A percentile compares a stretch with the other conserved stretches of the same genome.
Conservation (phyloP, 2,329 filamentous ascomycete genomes). For the Colletotrichum agaves region DNA sequence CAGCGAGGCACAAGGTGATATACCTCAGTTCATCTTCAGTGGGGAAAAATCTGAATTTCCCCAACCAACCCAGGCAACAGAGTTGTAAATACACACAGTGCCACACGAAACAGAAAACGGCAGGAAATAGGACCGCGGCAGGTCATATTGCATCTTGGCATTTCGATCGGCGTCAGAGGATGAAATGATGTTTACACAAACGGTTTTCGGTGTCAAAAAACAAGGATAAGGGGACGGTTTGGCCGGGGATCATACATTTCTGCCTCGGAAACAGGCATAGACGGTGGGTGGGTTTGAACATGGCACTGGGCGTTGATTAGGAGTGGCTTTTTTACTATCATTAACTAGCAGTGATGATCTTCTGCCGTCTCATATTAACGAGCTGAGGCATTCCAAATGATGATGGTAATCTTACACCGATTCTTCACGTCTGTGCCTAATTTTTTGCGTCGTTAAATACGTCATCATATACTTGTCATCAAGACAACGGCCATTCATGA, state of each 20-base stretch:
- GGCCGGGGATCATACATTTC: neutral
- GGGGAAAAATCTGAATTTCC: neutral
- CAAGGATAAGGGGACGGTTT: neutral
- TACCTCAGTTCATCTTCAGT: neutral
- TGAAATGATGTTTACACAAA: neutral
- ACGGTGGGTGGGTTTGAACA: neutral
- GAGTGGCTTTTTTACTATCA: neutral
- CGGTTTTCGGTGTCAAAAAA: neutral
- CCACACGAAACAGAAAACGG: neutral
- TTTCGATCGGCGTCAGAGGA: slow-evolving; percentile 32
- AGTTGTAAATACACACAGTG: slow-evolving; percentile 15
- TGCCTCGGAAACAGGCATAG: slow-evolving; percentile 10
- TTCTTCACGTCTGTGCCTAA: neutral
- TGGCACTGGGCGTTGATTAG: slow-evolving; percentile 11
- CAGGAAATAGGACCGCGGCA: slow-evolving; percentile 1
- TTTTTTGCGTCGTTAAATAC: too few species aligned
- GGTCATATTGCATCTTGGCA: slow-evolving; percentile 39
- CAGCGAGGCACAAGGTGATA: slow-evolving; percentile 17
- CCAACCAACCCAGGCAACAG: neutral
- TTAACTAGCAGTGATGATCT: slow-evolving; percentile 11
- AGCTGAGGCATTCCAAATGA: slow-evolving; percentile 15
- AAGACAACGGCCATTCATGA: too few species aligned
- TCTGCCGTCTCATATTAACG: slow-evolving; percentile 22
- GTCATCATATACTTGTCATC: too few species aligned
- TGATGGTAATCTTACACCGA: neutral